phyloP scores from a whole-genome alignment of 139 green algal species.

The Tetradesmus obliquus region DNA sequence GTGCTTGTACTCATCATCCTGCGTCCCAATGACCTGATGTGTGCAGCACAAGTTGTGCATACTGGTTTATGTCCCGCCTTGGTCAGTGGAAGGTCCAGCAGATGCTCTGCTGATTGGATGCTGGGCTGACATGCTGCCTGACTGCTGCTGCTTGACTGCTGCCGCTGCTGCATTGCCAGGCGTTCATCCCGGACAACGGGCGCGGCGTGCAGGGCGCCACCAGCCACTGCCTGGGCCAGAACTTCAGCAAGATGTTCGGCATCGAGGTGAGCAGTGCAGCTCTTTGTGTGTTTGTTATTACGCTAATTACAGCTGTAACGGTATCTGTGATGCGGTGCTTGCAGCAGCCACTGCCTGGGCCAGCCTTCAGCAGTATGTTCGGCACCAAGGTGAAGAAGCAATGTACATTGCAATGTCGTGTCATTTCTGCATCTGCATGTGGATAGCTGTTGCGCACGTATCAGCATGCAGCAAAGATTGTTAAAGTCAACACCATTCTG shows the following conservation, averaged over 20 bases:
- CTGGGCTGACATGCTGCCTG: not conserved
- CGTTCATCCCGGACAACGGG: slow-evolving; percentile 94
- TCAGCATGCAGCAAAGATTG: too few species aligned
- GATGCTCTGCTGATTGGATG: not conserved
- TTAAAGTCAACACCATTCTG: too few species aligned
- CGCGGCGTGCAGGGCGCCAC: slow-evolving; percentile 97
- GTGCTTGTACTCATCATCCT: too few species aligned
- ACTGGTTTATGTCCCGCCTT: too few species aligned
- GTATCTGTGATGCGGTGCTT: too few species aligned
- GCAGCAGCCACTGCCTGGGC: slow-evolving; percentile 95
- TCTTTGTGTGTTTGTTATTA: not conserved
- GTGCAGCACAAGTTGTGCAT: too few species aligned
- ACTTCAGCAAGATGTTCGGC: slow-evolving; percentile 96
- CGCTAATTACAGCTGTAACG: too few species aligned
- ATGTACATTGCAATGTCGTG: too few species aligned
- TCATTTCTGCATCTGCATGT: too few species aligned
- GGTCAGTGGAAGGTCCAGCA: not conserved
- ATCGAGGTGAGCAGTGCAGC: slow-evolving; percentile 53
- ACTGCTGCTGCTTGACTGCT: not conserved
- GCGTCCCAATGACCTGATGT: too few species aligned
- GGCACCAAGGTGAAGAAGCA: slow-evolving; percentile 53
- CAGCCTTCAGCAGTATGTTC: slow-evolving; percentile 98
- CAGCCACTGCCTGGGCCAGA: slow-evolving; percentile 97
- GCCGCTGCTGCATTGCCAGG: slow-evolving; percentile 55
- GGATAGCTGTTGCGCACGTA: too few species aligned